Conservation (phyloP, 2,329 filamentous ascomycete species). For the Neofusicoccum laricinum region DNA sequence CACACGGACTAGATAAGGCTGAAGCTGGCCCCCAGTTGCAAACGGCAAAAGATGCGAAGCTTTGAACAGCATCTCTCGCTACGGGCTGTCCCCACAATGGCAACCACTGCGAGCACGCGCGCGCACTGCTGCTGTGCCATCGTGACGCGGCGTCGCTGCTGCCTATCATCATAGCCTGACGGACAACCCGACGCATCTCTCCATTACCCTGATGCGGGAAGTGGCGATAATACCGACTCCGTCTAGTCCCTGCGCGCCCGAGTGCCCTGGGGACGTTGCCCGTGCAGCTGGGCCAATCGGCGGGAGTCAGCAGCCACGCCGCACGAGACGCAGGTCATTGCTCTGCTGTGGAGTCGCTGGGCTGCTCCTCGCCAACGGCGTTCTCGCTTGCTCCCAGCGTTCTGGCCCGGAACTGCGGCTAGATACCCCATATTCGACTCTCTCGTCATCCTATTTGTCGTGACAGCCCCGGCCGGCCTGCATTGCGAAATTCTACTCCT, state of each 20-base stretch:
- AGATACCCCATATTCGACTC: slow-evolving; percentile 9
- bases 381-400: not conserved
- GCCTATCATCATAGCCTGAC: slow-evolving; percentile 6
- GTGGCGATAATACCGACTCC: not conserved
- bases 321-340: not conserved
- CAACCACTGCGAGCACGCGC: not conserved
- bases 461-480: not conserved
- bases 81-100: no score
- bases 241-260: not conserved
- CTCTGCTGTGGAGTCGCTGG: not conserved
- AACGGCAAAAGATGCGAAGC: no score
- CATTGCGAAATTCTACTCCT: not conserved
- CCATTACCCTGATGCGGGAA: not conserved
- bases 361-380: not conserved
- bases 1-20: no score
- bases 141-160: not conserved
- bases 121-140: not conserved
- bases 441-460: not conserved
- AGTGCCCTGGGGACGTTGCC: not conserved
- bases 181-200: not conserved
- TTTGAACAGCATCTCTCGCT: no score
- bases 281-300: not conserved
- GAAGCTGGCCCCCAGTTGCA: no score
- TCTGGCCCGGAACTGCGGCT: slow-evolving; percentile 12
- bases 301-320: not conserved